phyloP scores from a whole-genome alignment of 768 basidiomycete genomes.

The Ephemerocybe angulata region DNA sequence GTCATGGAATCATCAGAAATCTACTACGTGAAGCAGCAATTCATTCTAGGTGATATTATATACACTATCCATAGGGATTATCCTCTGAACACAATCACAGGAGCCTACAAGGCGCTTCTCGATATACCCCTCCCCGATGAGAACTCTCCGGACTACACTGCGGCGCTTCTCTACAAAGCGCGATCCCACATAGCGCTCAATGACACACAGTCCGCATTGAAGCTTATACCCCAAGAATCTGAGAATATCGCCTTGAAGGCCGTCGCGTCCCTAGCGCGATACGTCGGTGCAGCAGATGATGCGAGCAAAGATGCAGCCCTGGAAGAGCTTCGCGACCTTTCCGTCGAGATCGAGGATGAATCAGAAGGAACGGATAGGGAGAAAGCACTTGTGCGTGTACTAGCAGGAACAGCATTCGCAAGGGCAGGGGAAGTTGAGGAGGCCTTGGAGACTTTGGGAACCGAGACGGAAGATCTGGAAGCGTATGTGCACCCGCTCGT shows the following conservation, averaged over 20 bases:
- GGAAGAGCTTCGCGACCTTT: constrained; percentile 81
- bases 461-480: constrained; percentile 76
- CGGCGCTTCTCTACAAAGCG: constrained; percentile 71
- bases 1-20: constrained; percentile 32
- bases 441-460: constrained; percentile 83
- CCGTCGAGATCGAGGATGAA: constrained; percentile 84
- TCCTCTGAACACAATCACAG: constrained; percentile 28
- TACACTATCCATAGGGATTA: background rate
- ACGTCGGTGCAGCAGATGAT: constrained; percentile 44
- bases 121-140: constrained; percentile 53
- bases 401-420: constrained; percentile 86
- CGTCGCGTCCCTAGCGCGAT: constrained; percentile 69
- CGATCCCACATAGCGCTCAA: constrained; percentile 73
- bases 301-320: constrained; percentile 55
- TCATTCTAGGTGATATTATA: constrained; percentile 56
- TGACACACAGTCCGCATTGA: constrained; percentile 51
- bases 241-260: constrained; percentile 72
- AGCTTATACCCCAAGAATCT: constrained; percentile 51
- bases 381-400: constrained; percentile 68
- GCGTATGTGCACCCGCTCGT: constrained; percentile 53
- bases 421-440: constrained; percentile 86
- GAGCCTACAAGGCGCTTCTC: constrained; percentile 65
- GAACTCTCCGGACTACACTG: constrained; percentile 59
- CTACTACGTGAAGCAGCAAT: constrained; percentile 50
- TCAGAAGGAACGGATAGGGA: constrained; percentile 63